Evolutionary conservation across 1,284 basidiomycete species (phyloP).

Genomic region (Porodaedalea pini): DNA sequence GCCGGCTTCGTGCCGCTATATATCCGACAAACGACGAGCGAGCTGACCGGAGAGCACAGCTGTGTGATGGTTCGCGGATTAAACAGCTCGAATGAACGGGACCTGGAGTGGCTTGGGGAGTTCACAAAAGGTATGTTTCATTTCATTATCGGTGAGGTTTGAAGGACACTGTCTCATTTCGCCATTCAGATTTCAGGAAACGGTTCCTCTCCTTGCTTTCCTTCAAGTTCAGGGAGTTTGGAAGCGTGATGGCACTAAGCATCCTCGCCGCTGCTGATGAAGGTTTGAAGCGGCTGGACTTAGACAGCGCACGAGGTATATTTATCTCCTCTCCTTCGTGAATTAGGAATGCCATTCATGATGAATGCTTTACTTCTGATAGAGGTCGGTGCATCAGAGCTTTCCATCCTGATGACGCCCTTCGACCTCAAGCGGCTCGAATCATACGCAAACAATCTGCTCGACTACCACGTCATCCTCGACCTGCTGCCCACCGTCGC

Average conservation of each 20-base stretch:
- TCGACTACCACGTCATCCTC: slow-evolving; percentile 95
- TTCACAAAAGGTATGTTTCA: slow-evolving; percentile 76
- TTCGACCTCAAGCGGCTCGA: slow-evolving; percentile 97
- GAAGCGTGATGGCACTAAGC: slow-evolving; percentile 81
- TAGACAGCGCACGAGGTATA: slow-evolving; percentile 43
- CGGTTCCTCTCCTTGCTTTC: slow-evolving; percentile 89
- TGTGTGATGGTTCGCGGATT: slow-evolving; percentile 89
- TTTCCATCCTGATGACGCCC: slow-evolving; percentile 75
- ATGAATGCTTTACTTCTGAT: slow-evolving; percentile 3
- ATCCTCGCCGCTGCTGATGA: slow-evolving; percentile 82
- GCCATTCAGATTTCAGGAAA: slow-evolving; percentile 78
- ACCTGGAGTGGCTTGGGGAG: slow-evolving; percentile 82
- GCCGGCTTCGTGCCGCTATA: slow-evolving; percentile 91
- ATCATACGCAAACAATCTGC: slow-evolving; percentile 92
- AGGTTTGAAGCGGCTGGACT: slow-evolving; percentile 48
- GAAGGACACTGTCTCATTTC: neutral
- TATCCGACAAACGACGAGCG: slow-evolving; percentile 89
- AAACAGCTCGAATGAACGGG: slow-evolving; percentile 59
- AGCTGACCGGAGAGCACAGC: slow-evolving; percentile 95
- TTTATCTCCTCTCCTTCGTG: slow-evolving; percentile 6
- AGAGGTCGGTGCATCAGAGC: slow-evolving; percentile 65
- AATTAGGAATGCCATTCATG: neutral
- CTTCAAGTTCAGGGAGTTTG: slow-evolving; percentile 93
- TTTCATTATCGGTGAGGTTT: neutral
- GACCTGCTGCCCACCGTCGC: slow-evolving; percentile 86